A percentile compares a stretch with the other conserved stretches of the same genome.
Evolutionary conservation across 1,139 yeast genomes (phyloP).

Genomic region (Magnusiomyces suaveolens): DNA sequence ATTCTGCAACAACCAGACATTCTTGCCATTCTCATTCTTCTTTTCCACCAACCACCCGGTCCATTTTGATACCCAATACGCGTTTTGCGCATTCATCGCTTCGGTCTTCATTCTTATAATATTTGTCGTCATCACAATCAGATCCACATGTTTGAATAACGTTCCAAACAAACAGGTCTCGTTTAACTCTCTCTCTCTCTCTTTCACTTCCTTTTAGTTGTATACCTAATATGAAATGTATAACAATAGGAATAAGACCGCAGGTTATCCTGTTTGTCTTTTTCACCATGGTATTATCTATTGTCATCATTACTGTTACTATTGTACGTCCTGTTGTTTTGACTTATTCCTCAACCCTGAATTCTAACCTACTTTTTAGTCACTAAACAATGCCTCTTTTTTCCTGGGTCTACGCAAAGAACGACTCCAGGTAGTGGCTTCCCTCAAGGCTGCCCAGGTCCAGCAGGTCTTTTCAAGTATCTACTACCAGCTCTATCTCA

Average conservation of each 20-base stretch:
- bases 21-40: no score
- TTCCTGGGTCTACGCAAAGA: constrained; percentile 58
- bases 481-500: constrained; percentile 61
- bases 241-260: constrained; percentile 35
- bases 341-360: constrained; percentile 13
- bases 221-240: not conserved
- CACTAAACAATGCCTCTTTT: constrained; percentile 63
- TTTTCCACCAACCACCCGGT: no score
- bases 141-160: no score
- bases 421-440: constrained; percentile 65
- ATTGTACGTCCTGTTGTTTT: constrained; percentile 33
- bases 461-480: constrained; percentile 54
- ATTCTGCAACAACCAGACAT: no score
- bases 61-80: no score
- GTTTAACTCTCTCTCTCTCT: no score
- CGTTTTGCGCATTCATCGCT: no score
- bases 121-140: no score
- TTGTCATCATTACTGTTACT: constrained; percentile 64
- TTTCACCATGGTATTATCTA: constrained; percentile 64
- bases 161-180: no score
- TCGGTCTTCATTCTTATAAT: no score
- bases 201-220: not conserved
- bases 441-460: constrained; percentile 70
- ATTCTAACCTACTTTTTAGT: constrained; percentile 26
- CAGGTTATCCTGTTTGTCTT: constrained; percentile 78